These are phyloP conservation scores for Citrullus mucosospermus DNA, from an alignment of 306 rosid species.

Conservation along the genomic window DNA sequence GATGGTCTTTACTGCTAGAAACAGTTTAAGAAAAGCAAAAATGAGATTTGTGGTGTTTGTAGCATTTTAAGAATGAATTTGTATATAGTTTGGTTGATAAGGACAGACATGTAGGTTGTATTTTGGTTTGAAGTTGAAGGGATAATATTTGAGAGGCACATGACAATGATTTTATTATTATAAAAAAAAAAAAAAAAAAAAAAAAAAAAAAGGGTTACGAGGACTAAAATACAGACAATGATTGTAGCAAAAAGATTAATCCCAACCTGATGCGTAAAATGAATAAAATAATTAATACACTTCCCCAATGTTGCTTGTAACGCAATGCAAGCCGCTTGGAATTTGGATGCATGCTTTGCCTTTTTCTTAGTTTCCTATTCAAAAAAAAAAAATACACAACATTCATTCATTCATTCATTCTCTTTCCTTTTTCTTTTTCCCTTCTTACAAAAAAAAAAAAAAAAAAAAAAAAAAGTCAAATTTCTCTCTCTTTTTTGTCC, in stretches of 20 bases:
- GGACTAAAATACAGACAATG: constrained; percentile 15
- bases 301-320: neutral
- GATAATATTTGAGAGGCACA: neutral
- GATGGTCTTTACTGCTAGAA: no score
- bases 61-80: no score
- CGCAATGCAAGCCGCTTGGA: neutral
- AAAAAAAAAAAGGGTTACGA: neutral
- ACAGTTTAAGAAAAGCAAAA: no score
- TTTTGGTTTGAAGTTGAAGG: neutral
- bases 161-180: neutral
- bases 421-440: neutral
- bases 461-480: neutral
- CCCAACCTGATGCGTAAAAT: constrained; percentile 29
- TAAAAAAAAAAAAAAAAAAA: neutral
- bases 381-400: neutral
- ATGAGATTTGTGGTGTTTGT: no score
- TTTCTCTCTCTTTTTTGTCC: neutral
- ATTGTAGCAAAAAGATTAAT: constrained; percentile 40
- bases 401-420: neutral
- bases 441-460: neutral
- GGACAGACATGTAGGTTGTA: no score
- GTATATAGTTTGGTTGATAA: no score
- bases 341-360: neutral
- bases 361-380: no score
- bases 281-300: neutral